Evolutionary conservation across 108 stramenopile species (phyloP), one percentile per base, ranked within the genome.

Genomic region (Fragilariopsis cylindrus): DNA sequence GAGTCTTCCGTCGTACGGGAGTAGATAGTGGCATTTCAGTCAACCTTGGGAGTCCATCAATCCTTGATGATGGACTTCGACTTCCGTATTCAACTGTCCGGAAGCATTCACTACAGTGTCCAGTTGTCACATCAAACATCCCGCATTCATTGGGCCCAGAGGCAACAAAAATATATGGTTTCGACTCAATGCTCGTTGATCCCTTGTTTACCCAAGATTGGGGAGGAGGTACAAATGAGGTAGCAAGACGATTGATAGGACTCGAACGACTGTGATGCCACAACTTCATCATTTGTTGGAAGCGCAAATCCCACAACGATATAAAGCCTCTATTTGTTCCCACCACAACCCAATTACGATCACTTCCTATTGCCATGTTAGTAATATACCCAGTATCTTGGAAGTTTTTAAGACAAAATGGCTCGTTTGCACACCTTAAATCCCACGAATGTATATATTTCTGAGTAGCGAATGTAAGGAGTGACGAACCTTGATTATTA

Each of bases 361-460:
- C 96, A 66, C 81, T 83, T 12, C 96, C 96, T 16, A 97, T 65
- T 60, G 96, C 86, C 73, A 96, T 76, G 49, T 85, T 89, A 9
- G 94, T 95, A 42, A 97, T 73, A 68, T 92, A 93, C 8, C 97
- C 97, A 65, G 91, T 84, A 71, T 97, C 96, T 11, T 93, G 92
- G n/a, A 85, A 70, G 16, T 87, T 80, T 45, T 81, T 77, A 40
- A 97, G 73, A 13, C 71, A 18, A 75, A 96, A 97, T 48, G 96
- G 96, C 65, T 96, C 91, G 44, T 73, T 67, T 8, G 82, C 81
- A 70, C 76, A 81, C 45, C 96, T 68, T 45, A 96, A 69, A 70
- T 96, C 94, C 86, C 89, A 88, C 3, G 93, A 88, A 78, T 94
- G 96, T 57, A 96, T 79, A 19, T 40, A 54, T 69, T 73, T 78